These are phyloP conservation scores for Rhodomyrtus tomentosa DNA, from an alignment of 345 rosid species.

Conservation along the genomic window DNA sequence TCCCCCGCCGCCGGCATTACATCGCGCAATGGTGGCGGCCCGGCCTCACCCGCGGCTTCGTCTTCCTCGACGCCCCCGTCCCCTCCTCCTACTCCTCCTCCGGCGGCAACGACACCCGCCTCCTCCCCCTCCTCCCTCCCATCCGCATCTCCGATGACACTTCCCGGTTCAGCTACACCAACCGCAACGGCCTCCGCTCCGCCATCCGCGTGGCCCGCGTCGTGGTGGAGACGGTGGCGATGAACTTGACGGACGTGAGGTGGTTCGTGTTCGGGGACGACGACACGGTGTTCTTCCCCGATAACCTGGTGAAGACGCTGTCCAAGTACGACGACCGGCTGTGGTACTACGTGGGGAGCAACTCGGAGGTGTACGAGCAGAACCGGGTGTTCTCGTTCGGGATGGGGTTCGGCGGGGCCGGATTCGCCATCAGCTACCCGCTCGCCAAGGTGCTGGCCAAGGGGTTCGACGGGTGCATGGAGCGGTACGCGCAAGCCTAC, in stretches of 20 bases:
- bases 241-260: constrained; percentile 38
- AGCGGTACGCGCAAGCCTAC: constrained; percentile 62
- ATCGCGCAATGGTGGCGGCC: constrained; percentile 67
- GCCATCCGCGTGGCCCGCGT: constrained; percentile 76
- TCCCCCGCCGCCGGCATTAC: constrained; percentile 46
- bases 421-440: constrained; percentile 64
- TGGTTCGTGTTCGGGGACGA: constrained; percentile 97
- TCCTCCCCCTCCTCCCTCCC: constrained; percentile 39
- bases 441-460: constrained; percentile 48
- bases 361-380: constrained; percentile 77
- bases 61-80: constrained; percentile 42
- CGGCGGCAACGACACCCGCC: neutral
- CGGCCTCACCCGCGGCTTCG: constrained; percentile 52
- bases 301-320: constrained; percentile 55
- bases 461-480: constrained; percentile 72
- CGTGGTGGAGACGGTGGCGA: constrained; percentile 66
- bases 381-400: constrained; percentile 59
- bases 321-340: constrained; percentile 66
- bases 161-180: constrained; percentile 56
- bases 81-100: neutral
- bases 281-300: constrained; percentile 79
- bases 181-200: constrained; percentile 60
- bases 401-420: constrained; percentile 95
- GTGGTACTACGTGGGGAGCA: constrained; percentile 75
- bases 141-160: constrained; percentile 43